Base-by-base conservation (phyloP, 331 rosid genomes). In the Malus hybrid region DNA sequence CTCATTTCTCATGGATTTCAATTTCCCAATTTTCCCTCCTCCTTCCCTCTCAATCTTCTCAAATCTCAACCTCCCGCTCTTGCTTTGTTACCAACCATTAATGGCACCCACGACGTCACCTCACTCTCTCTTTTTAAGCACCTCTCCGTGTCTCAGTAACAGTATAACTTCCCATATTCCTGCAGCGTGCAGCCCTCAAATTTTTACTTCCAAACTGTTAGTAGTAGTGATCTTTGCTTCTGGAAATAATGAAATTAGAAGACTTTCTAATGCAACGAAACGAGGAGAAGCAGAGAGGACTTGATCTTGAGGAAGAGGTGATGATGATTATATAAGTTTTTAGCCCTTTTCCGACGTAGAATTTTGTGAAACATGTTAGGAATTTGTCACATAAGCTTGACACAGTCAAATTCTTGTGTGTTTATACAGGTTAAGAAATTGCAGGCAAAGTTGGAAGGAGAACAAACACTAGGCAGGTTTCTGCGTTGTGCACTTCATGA, bases 301-400 rank as follows among this genome's bases (percentile, higher is more conserved):
- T 83, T 55, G 82, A 84, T 63, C 97, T 94, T 67, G 88, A 90
- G 86, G 78, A 83, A 16, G 88, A 90, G 93, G 98, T 90, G 50
- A 69, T 72, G 0, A 73, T 50, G 18, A 3, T 50, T 36, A 9
- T 50, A 10, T 7, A 66, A 67, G 31, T 18, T 61, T 18, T n/a
- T 48, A 4, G 4, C 48, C 50, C 18, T 11, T 62, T 76, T 6
- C 20, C 59, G 3, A 19, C 42, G 19, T 32, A 4, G 46, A 36
- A 3, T 20, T 19, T 8, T 10, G 73, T 54, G 6, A 10, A 55
- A 56, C 66, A 22, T 16, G 6, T 27, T 4, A 59, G 32, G 29
- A 70, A 18, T 31, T 54, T n/a, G 20, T 5, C 24, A 61, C 22
- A 4, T 8, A 5, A 63, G 28, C 52, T 6, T 20, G 74, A 19